phyloP scores from a whole-genome alignment of 2,329 filamentous ascomycete species.

The Colletotrichum sansevieriae region DNA sequence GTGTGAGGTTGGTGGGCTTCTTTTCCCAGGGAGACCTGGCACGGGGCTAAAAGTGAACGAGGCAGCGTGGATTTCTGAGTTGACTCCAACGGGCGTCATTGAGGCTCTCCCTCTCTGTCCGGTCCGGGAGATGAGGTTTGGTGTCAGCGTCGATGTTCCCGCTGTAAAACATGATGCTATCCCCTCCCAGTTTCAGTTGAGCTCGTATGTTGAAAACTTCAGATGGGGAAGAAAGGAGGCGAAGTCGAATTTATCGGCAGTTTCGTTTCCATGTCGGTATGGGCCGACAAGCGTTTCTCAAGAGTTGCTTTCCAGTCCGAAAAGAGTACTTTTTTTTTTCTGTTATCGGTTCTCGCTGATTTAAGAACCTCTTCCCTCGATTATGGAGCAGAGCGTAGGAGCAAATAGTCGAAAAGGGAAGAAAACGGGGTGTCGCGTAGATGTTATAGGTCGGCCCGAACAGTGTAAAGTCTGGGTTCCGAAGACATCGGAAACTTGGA shows the following conservation, averaged over 20 bases:
- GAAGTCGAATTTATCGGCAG: conserved; percentile 14
- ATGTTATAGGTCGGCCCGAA: conserved; percentile 24
- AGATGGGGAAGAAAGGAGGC: conserved; percentile 13
- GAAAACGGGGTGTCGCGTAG: conserved; percentile 8
- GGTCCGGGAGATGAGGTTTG: not conserved
- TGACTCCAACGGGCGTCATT: not conserved
- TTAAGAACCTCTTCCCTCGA: not conserved
- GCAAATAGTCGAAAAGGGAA: conserved; percentile 18
- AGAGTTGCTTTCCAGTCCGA: conserved; percentile 8
- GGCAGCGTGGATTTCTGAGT: not conserved
- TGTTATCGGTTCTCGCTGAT: not conserved
- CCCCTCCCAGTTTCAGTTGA: conserved; percentile 35
- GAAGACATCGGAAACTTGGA: conserved; percentile 20
- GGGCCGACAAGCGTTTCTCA: conserved; percentile 2
- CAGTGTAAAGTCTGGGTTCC: conserved; percentile 14
- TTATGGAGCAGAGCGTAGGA: not conserved
- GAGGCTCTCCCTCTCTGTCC: not conserved
- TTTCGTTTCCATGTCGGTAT: conserved; percentile 21
- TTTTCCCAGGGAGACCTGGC: conserved; percentile 32
- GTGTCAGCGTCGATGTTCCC: not conserved
- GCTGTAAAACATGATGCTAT: conserved; percentile 13
- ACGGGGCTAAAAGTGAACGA: conserved; percentile 5
- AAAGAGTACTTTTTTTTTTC: not conserved
- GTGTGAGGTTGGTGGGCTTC: conserved; percentile 22
- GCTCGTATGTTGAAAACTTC: conserved; percentile 26